A percentile compares a stretch with the other conserved stretches of the same genome.
These are phyloP conservation scores for Pythium phragmiticola DNA, from an alignment of 352 stramenopile species.

Conservation along the genomic window DNA sequence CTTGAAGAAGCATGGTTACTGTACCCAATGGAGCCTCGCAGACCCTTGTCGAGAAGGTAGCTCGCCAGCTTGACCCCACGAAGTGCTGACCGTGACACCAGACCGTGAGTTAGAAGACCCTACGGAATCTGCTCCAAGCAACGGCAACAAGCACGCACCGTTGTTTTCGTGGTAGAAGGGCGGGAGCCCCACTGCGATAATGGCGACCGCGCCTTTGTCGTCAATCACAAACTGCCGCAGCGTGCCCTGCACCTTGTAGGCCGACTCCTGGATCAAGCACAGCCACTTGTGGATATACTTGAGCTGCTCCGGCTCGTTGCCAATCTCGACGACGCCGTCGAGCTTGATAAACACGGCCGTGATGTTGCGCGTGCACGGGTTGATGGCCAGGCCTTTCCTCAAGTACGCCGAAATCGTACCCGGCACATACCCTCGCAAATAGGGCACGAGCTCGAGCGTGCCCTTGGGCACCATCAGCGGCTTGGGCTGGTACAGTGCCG, in stretches of 20 bases:
- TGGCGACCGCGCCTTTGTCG: slow-evolving; percentile 81
- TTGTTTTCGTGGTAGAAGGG: slow-evolving; percentile 89
- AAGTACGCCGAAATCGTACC: slow-evolving; percentile 69
- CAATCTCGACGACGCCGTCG: slow-evolving; percentile 50
- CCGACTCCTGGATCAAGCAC: slow-evolving; percentile 70
- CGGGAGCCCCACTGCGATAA: slow-evolving; percentile 71
- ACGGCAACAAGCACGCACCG: slow-evolving; percentile 26
- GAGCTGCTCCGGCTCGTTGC: slow-evolving; percentile 38
- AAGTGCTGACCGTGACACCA: slow-evolving; percentile 32
- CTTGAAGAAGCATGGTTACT: too few relatives aligned
- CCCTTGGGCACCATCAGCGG: slow-evolving; percentile 21
- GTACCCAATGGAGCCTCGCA: slow-evolving; percentile 69
- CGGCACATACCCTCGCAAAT: slow-evolving; percentile 63
- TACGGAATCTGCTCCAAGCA: background rate
- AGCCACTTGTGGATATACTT: slow-evolving; percentile 58
- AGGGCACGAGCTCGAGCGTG: slow-evolving; percentile 48
- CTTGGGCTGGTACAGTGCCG: slow-evolving; percentile 13
- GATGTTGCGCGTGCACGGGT: slow-evolving; percentile 64
- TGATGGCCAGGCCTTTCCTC: slow-evolving; percentile 61
- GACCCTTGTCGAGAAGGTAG: slow-evolving; percentile 60
- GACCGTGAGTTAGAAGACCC: background rate
- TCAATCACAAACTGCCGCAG: slow-evolving; percentile 87
- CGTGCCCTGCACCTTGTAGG: slow-evolving; percentile 77
- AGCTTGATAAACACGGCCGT: slow-evolving; percentile 76
- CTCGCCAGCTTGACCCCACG: slow-evolving; percentile 64